A percentile compares a stretch with the other conserved stretches of the same genome.
Conservation (phyloP, 2,329 filamentous ascomycete genomes). For the Simplicillium sp. region DNA sequence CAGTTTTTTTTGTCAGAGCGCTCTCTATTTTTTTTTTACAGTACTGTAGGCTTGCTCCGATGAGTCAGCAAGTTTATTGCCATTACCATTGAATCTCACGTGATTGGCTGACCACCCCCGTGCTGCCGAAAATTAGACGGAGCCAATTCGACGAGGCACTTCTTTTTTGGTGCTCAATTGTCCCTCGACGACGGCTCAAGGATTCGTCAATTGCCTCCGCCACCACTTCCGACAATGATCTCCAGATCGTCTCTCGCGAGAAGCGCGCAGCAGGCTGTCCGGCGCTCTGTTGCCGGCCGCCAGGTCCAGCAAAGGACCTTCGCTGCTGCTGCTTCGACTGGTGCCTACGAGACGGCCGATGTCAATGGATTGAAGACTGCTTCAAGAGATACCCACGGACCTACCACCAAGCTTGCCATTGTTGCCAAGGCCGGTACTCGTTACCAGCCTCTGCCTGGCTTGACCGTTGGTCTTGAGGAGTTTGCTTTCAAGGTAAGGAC, state of each 20-base stretch:
- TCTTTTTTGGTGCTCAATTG: conserved; percentile 27
- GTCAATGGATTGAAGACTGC: conserved; percentile 85
- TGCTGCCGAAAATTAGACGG: conserved; percentile 34
- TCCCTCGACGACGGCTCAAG: conserved; percentile 28
- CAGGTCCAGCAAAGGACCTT: conserved; percentile 40
- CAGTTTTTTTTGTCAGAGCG: no score
- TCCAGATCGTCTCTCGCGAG: conserved; percentile 51
- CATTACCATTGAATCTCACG: conserved; percentile 17
- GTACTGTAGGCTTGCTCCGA: no score
- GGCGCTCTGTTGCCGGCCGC: conserved; percentile 48
- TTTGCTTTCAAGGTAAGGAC: conserved; percentile 86
- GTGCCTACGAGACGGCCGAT: conserved; percentile 82
- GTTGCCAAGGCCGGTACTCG: conserved; percentile 91
- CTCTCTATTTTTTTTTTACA: no score
- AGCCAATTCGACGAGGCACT: conserved; percentile 30
- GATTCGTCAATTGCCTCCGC: conserved; percentile 45
- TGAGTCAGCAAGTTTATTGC: conserved; percentile 3
- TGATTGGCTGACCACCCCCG: conserved; percentile 21
- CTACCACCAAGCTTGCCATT: conserved; percentile 82
- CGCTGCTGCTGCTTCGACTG: conserved; percentile 54
- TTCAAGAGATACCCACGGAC: conserved; percentile 78
- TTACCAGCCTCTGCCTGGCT: conserved; percentile 81
- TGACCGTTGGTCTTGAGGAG: conserved; percentile 82
- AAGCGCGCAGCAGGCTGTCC: conserved; percentile 48
- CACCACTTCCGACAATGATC: conserved; percentile 50